Evolutionary conservation across 345 rosid genomes (phyloP), one percentile per base, ranked within the genome.

Genomic region (Dipteronia sinensis): DNA sequence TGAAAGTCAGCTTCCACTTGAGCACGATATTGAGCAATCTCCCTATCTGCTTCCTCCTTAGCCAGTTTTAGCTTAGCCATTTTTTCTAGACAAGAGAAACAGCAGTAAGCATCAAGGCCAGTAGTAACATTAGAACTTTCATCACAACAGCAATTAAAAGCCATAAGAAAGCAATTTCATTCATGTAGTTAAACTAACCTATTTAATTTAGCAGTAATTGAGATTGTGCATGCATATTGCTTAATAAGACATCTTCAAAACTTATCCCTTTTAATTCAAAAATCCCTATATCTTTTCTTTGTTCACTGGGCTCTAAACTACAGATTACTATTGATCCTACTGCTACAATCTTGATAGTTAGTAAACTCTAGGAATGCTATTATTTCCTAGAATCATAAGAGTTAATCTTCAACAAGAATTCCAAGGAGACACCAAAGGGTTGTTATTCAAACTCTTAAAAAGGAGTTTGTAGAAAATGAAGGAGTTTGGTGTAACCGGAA

Each of bases 1-100:
- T 92, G 95, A 82, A 88, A 95, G 51, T 87, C 89, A 58, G 81
- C 80, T 81, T 95, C 98, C 72, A 91, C 84, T 51, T 80, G 93
- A 67, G 92, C 87, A 71, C 90, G 93, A 72, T 81, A 92, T 16
- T 86, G 87, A 81, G 92, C 79, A 78, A 91, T 67, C 84, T 92
- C 96, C 80, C 79, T 92, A 73, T 89, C 96, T 61, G 93, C 96
- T 81, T 92, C 96, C 72, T 93, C 97, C 83, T 93, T 92, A 80
- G 99, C 97, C 83, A 88, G 96, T 80, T 88, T 93, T 81, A 95
- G 76, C 76, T 96, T 90, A 70, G 93, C 85, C 88, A 90, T 55
- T 89, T 95, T 95, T 20, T 86, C 98, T 95, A 79, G 38, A 68
- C 29, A 61, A 4, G 12, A 71, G 7, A 64, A 51, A 47, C 72